Percentiles rank a stretch among this genome's conserved stretches.
phyloP scores from a whole-genome alignment of 2,329 filamentous ascomycete species.

The Apiospora hydei region DNA sequence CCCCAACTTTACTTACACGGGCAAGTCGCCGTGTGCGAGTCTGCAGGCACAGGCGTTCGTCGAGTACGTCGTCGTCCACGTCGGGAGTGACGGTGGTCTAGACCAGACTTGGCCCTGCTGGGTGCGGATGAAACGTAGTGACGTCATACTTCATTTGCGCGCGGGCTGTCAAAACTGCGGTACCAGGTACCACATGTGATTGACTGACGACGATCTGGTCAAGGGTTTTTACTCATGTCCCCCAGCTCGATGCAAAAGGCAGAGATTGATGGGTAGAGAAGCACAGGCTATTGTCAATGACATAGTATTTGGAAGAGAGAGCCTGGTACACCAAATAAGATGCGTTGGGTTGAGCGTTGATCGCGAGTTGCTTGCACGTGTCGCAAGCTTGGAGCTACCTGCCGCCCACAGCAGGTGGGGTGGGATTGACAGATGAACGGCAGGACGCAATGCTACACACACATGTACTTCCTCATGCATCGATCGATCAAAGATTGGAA shows the following conservation, averaged over 20 bases:
- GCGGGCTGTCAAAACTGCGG: background rate
- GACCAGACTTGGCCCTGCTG: constrained; percentile 1
- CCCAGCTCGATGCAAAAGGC: background rate
- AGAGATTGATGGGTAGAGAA: background rate
- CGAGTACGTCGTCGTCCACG: background rate
- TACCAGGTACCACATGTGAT: background rate
- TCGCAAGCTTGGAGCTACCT: background rate
- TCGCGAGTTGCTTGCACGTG: background rate
- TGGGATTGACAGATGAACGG: no score
- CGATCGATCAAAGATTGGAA: background rate
- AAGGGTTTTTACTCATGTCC: background rate
- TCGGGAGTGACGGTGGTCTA: background rate
- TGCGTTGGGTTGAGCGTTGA: background rate
- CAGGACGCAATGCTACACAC: background rate
- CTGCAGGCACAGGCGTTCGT: background rate
- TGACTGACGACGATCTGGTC: background rate
- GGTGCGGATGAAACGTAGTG: constrained; percentile 11
- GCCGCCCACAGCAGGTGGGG: background rate
- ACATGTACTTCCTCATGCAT: background rate
- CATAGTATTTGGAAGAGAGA: no score
- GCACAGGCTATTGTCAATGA: background rate
- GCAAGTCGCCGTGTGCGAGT: background rate
- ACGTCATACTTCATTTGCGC: background rate
- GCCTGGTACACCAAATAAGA: background rate
- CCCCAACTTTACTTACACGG: background rate